phyloP scores from a whole-genome alignment of 768 basidiomycete species.

The Leccinum ochraceum region DNA sequence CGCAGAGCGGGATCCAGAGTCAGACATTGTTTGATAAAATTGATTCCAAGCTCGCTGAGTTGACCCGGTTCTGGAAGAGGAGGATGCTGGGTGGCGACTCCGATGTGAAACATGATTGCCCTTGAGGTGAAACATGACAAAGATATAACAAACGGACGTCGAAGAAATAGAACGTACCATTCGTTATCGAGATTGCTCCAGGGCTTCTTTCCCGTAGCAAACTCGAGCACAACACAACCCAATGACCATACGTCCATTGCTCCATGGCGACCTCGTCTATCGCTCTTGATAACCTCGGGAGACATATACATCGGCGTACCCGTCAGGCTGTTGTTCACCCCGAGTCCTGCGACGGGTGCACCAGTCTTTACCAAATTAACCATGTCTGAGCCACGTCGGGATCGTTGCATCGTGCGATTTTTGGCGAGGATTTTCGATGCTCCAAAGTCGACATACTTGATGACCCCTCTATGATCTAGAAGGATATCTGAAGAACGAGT shows the following conservation, averaged over 20 bases:
- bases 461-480: slow-evolving; percentile 84
- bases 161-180: slow-evolving; percentile 58
- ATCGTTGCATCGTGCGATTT: slow-evolving; percentile 76
- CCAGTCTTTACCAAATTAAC: slow-evolving; percentile 34
- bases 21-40: slow-evolving; percentile 91
- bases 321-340: slow-evolving; percentile 83
- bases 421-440: slow-evolving; percentile 95
- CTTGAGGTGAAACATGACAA: slow-evolving; percentile 40
- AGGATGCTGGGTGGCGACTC: slow-evolving; percentile 94
- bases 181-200: slow-evolving; percentile 99
- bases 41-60: slow-evolving; percentile 85
- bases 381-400: slow-evolving; percentile 58
- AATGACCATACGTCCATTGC: slow-evolving; percentile 99
- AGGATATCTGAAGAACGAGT: slow-evolving; percentile 74
- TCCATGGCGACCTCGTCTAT: slow-evolving; percentile 82
- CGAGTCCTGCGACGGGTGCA: slow-evolving; percentile 40
- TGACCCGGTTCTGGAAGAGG: slow-evolving; percentile 91
- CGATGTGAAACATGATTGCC: slow-evolving; percentile 99
- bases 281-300: slow-evolving; percentile 96
- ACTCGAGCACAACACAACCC: slow-evolving; percentile 97
- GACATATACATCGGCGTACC: slow-evolving; percentile 99
- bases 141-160: background rate
- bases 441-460: slow-evolving; percentile 97
- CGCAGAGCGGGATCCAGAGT: slow-evolving; percentile 82
- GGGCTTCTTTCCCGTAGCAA: slow-evolving; percentile 94